Conservation (phyloP, 2,329 filamentous ascomycete genomes). For the Claviceps fusiformis region DNA sequence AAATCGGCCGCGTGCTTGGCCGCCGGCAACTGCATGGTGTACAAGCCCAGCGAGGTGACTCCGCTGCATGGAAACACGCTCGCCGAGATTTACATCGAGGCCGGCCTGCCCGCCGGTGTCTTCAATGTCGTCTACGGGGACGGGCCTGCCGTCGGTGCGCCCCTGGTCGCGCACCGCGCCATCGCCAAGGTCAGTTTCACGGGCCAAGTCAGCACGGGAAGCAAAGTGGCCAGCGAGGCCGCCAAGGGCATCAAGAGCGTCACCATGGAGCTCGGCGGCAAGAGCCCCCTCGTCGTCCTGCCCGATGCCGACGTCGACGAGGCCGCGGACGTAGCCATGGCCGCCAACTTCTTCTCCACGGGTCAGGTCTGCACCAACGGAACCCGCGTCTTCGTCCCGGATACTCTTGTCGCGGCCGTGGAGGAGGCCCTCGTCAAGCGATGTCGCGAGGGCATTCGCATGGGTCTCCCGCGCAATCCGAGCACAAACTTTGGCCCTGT, state of each 20-base stretch:
- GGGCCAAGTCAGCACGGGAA: constrained; percentile 70
- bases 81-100: constrained; percentile 63
- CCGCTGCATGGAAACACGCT: constrained; percentile 68
- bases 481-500: constrained; percentile 75
- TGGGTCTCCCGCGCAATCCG: constrained; percentile 58
- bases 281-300: constrained; percentile 67
- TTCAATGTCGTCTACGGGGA: constrained; percentile 80
- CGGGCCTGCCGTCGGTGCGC: constrained; percentile 57
- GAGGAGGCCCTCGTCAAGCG: constrained; percentile 47
- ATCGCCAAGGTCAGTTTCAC: constrained; percentile 86
- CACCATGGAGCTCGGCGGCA: constrained; percentile 85
- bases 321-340: constrained; percentile 83
- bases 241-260: constrained; percentile 76
- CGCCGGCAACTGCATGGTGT: constrained; percentile 80
- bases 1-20: constrained; percentile 77
- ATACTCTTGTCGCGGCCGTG: constrained; percentile 49
- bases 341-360: constrained; percentile 85
- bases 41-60: constrained; percentile 81
- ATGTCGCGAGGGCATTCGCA: constrained; percentile 52
- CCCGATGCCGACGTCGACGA: constrained; percentile 65
- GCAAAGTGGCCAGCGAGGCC: constrained; percentile 65
- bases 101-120: constrained; percentile 66
- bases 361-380: constrained; percentile 92
- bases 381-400: constrained; percentile 72
- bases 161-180: constrained; percentile 55